Conservation (phyloP, 1,139 yeast genomes). For the Kodamaea suecica region DNA sequence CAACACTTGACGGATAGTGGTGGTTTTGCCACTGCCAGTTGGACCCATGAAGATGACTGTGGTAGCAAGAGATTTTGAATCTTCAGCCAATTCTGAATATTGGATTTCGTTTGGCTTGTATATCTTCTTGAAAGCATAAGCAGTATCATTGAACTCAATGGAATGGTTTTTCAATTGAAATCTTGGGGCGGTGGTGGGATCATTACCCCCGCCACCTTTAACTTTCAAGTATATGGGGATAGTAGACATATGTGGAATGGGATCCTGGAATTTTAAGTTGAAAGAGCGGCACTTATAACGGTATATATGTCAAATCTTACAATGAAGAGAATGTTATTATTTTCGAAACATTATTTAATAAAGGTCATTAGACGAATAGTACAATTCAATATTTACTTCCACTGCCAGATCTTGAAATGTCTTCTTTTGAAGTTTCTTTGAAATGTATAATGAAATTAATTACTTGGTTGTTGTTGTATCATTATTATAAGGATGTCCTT, state of each 20-base stretch:
- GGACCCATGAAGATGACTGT: constrained; percentile 31
- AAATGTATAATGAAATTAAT: no score
- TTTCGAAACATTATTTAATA: no score
- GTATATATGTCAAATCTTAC: not conserved
- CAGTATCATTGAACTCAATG: constrained; percentile 20
- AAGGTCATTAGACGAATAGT: not conserved
- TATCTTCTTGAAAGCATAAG: constrained; percentile 23
- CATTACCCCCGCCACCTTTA: constrained; percentile 21
- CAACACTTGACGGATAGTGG: constrained; percentile 21
- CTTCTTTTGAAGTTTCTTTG: no score
- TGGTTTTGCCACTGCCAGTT: constrained; percentile 35
- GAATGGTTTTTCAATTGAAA: constrained; percentile 9
- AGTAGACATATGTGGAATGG: constrained; percentile 6
- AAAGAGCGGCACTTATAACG: not conserved
- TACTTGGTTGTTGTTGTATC: no score
- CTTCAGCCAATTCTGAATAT: constrained; percentile 12
- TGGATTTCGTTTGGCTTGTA: constrained; percentile 11
- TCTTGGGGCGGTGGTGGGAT: no score
- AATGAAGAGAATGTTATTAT: no score
- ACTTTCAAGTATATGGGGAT: constrained; percentile 27
- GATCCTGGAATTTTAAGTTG: not conserved
- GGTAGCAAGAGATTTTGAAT: not conserved
- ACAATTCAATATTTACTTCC: not conserved
- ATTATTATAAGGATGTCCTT: no score
- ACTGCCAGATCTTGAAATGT: not conserved